These are phyloP conservation scores for Senna tora DNA, from an alignment of 306 rosid species.

Conservation along the genomic window DNA sequence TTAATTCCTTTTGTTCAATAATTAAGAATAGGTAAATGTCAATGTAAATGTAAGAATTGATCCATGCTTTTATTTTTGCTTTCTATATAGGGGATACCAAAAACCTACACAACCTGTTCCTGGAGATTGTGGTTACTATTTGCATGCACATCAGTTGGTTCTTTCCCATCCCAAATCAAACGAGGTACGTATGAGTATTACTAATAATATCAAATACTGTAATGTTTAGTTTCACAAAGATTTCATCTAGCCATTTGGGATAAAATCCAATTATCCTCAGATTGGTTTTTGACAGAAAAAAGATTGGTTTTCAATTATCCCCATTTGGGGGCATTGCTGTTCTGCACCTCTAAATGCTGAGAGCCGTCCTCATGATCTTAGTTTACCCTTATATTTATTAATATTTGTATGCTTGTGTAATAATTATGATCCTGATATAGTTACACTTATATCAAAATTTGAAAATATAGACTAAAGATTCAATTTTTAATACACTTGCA, in stretches of 20 bases:
- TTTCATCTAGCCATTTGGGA: conserved; percentile 12
- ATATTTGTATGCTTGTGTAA: not conserved
- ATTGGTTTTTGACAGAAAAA: not conserved
- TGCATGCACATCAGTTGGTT: conserved; percentile 77
- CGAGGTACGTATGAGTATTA: conserved; percentile 52
- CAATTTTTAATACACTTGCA: conserved; percentile 34
- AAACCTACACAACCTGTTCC: conserved; percentile 84
- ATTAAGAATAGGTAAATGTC: not conserved
- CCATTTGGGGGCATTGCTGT: not conserved
- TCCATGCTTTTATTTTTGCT: conserved; percentile 6
- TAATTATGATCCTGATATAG: not conserved
- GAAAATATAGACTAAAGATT: not conserved
- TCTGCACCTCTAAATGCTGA: conserved; percentile 8
- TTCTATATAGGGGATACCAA: conserved; percentile 63
- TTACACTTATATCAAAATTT: not conserved
- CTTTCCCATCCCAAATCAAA: conserved; percentile 73
- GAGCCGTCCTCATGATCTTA: not conserved
- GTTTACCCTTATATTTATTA: not conserved
- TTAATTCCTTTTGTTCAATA: not conserved
- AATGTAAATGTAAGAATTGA: conserved; percentile 22
- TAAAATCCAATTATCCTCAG: not conserved
- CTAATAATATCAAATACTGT: not conserved
- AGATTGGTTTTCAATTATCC: not conserved
- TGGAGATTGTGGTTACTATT: conserved; percentile 85
- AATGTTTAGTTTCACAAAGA: not conserved